These are phyloP conservation scores for Solanum hybrid DNA, from an alignment of 305 asterid genomes.

Conservation along the genomic window DNA sequence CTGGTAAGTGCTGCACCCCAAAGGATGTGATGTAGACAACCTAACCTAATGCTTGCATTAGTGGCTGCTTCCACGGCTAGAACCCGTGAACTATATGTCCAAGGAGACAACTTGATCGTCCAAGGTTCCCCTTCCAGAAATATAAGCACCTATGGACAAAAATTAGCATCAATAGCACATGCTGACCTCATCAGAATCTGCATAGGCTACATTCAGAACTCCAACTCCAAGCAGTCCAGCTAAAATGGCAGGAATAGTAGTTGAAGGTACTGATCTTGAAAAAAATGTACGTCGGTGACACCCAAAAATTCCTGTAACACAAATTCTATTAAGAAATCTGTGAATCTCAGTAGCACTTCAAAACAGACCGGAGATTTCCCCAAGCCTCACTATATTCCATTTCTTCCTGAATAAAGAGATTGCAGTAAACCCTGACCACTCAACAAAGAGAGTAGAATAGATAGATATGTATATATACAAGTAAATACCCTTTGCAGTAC, in stretches of 20 bases:
- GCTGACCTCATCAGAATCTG: conserved; percentile 65
- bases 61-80: not conserved
- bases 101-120: not conserved
- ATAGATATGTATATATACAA: not conserved
- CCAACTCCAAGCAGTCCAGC: conserved; percentile 80
- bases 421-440: not conserved
- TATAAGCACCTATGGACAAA: not conserved
- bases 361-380: not conserved
- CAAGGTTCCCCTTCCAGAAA: not conserved
- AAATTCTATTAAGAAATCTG: not conserved
- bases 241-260: conserved; percentile 31
- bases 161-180: conserved; percentile 1
- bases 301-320: conserved; percentile 35
- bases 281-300: conserved; percentile 11
- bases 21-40: not conserved
- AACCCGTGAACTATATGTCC: not conserved
- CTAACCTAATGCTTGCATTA: not conserved
- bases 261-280: conserved; percentile 12
- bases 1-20: not conserved
- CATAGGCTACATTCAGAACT: conserved; percentile 44
- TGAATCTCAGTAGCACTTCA: not conserved
- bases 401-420: not conserved
- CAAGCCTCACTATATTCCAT: not conserved
- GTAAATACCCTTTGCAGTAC: not conserved
- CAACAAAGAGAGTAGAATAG: not conserved